Percentiles rank a stretch among this genome's conserved stretches.
phyloP scores from a whole-genome alignment of 1,139 yeast genomes.

The Geotrichum restrictum region DNA sequence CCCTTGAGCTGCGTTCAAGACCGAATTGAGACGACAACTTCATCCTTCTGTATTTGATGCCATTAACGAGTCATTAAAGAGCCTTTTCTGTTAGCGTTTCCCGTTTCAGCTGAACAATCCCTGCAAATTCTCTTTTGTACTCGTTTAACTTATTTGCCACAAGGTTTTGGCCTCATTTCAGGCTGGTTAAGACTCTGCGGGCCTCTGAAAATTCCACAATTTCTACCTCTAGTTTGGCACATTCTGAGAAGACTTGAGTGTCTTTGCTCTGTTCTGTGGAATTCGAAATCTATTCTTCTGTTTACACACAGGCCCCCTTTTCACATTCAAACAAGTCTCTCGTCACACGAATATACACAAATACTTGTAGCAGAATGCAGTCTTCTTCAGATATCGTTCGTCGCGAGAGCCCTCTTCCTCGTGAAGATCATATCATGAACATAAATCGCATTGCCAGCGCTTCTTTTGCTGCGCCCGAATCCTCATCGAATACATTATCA shows the following conservation, averaged over 20 bases:
- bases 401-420: slow-evolving; percentile 12
- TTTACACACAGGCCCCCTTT: too few relatives aligned
- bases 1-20: not conserved
- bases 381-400: slow-evolving; percentile 1
- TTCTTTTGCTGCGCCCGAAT: not conserved
- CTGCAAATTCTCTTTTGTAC: too few relatives aligned
- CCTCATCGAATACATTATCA: not conserved
- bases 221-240: too few relatives aligned
- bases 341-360: too few relatives aligned
- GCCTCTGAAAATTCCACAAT: not conserved
- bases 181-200: not conserved
- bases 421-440: slow-evolving; percentile 12
- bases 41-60: too few relatives aligned
- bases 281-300: not conserved
- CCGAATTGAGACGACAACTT: too few relatives aligned
- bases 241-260: too few relatives aligned
- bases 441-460: slow-evolving; percentile 7
- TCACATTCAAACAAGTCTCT: too few relatives aligned
- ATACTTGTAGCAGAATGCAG: not conserved
- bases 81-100: too few relatives aligned
- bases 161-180: not conserved
- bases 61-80: too few relatives aligned
- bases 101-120: too few relatives aligned
- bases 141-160: too few relatives aligned
- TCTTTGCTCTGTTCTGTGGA: not conserved